Percentiles rank a stretch among this genome's conserved stretches.
Conservation (phyloP, 164 flowering plant genomes). For the Litsea cubeba region DNA sequence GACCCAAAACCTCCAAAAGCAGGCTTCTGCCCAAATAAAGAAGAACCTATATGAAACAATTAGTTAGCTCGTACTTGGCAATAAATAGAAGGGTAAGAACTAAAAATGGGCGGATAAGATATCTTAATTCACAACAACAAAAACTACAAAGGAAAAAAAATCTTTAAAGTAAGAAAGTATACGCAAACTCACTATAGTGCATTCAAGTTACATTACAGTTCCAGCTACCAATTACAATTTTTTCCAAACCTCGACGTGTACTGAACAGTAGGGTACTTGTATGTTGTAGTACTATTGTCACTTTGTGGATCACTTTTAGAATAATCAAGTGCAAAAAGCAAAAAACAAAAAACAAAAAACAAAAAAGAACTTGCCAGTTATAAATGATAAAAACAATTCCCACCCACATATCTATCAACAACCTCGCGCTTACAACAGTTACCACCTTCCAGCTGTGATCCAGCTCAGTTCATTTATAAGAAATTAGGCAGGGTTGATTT, state of each 20-base stretch:
- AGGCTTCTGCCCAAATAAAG: conserved; percentile 79
- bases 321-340: no score
- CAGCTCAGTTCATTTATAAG: not conserved
- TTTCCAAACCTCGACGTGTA: not conserved
- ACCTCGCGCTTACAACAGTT: no score
- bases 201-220: not conserved
- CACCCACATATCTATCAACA: no score
- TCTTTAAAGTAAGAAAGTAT: not conserved
- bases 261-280: not conserved
- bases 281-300: not conserved
- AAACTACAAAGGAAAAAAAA: not conserved
- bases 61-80: not conserved
- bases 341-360: no score
- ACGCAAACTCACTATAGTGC: not conserved
- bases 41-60: conserved; percentile 4
- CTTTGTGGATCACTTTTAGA: no score
- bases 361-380: no score
- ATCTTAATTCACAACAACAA: not conserved
- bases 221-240: not conserved
- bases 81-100: not conserved
- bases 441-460: no score
- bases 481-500: not conserved
- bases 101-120: not conserved
- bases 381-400: no score
- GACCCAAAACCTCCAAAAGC: conserved; percentile 90